Base-by-base conservation (phyloP, 2,329 filamentous ascomycete species). In the Pochonia chlamydosporia region DNA sequence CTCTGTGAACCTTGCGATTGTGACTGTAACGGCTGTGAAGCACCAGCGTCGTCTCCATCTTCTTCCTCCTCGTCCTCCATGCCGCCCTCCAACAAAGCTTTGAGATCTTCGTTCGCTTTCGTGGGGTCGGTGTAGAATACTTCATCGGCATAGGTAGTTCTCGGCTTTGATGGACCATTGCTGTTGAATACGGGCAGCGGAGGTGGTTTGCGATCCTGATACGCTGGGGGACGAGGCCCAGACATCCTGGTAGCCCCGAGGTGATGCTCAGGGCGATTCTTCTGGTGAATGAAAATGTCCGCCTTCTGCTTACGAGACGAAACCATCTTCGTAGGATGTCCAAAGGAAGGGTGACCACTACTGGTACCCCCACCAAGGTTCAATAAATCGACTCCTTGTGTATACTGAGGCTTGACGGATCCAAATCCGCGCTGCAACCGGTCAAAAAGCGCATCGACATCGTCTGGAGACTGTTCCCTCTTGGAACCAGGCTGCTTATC, bases 51-150 rank as follows among this genome's bases (percentile, higher is more conserved):
- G 37, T 67, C 68, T 43, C 67, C 72, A 3, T 69, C 69, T 72
- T 72, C 41, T 3, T 85, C 82, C 1, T 82, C 80, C 0, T 86
- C 84, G 13, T 88, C 85, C 45, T 91, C 86, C 66, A 92, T 82
- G 9, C 85, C 85, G 7, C 87, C 88, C 62, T 92, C 88, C 2
- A 93, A 73, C n/a, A 93, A 65, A 7, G 85, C 86, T 62, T 93
- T 93, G 53, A 93, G 75, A 55, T 92, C 87, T 40, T 84, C 83
- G 43, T 79, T 81, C 10, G 88, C 87, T 62, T 88, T 85, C 49
- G 73, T 72, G 0, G 85, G 80, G 54, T 91, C 86, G 5, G 85
- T 81, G 55, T 87, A 89, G 51, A 81, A 72, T 2, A 72, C 68
- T 46, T 72, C 69, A n/a, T 75, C 70, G n/a, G 61, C 65, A 25